Base-by-base conservation (phyloP, 2,329 filamentous ascomycete species). In the Coccinonectria pachysandricola region DNA sequence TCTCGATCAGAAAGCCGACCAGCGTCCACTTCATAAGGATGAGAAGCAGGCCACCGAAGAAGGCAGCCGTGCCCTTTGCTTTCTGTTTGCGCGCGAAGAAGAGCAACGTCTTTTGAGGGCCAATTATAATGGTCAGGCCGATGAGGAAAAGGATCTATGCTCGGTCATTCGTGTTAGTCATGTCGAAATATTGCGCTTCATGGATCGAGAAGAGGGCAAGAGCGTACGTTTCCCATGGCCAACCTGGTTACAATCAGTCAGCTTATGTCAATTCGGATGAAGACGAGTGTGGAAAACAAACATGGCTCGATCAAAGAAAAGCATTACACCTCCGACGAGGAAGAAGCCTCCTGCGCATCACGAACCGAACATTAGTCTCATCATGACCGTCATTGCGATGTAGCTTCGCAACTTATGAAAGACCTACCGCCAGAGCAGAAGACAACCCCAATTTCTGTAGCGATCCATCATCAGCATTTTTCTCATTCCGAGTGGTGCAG, bases 271-370 rank as follows among this genome's bases (percentile, higher is more conserved):
- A n/a, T n/a, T n/a, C n/a, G n/a, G n/a, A n/a, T n/a, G n/a, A n/a
- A n/a, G n/a, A n/a, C n/a, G n/a, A n/a, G n/a, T n/a, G n/a, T n/a
- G n/a, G 12, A 10, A 13, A 7, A 65, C 77, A 50, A 65, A 88
- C 84, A 96, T 87, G 49, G 91, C 84, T 40, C 91, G 76, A 60
- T 98, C 91, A 64, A 98, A 98, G 65, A 98, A 96, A 60, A 98
- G 73, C 59, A 98, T 70, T 7, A 98, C 84, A 35, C 91, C 91
- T 50, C 85, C 83, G 52, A 95, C 72, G 31, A 98, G 74, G 68
- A 98, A 98, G 65, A 96, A 79, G 42, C 82, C 85, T 56, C 88
- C 88, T 93, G 53, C 26, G 35, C 12, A 15, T 21, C 10, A 19
- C 15, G 20, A 30, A 24, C 24, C 15, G 4, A 18, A 18, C 19